phyloP scores from a whole-genome alignment of 2,329 filamentous ascomycete species.

The Pseudogymnoascus sp. region DNA sequence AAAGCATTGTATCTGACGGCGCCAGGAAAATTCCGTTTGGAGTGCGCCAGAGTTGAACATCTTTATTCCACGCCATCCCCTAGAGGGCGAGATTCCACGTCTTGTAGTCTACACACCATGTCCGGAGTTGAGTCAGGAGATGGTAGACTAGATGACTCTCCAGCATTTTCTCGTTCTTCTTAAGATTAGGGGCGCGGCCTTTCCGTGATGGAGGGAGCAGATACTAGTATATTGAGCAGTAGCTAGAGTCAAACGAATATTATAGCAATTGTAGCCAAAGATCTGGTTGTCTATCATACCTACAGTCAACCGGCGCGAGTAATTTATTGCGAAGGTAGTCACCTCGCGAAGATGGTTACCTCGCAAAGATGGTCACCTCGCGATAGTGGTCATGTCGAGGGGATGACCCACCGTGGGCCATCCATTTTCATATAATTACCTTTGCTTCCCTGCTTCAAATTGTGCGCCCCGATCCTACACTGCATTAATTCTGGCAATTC shows the following conservation, averaged over 20 bases:
- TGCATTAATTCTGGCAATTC: conserved; percentile 11
- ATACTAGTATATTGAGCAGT: conserved; percentile 10
- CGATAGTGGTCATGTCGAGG: conserved; percentile 2
- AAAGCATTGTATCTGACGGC: background rate
- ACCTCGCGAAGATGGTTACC: background rate
- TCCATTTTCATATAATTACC: conserved; percentile 7
- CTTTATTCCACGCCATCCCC: conserved; percentile 14
- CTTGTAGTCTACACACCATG: background rate
- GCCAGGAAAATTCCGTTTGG: background rate
- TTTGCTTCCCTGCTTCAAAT: conserved; percentile 12
- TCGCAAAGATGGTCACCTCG: background rate
- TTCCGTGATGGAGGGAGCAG: conserved; percentile 10
- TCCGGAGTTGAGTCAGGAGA: background rate
- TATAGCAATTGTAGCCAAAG: conserved; percentile 9
- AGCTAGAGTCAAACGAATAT: conserved; percentile 11
- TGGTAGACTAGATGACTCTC: background rate
- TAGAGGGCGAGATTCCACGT: conserved; percentile 12
- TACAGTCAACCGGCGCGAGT: too few relatives aligned
- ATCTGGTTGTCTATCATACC: background rate
- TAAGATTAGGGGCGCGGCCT: conserved; percentile 9
- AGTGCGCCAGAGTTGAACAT: conserved; percentile 11
- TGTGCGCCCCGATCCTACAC: conserved; percentile 9
- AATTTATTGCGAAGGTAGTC: background rate
- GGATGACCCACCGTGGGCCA: conserved; percentile 10
- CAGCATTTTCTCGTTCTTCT: conserved; percentile 10